phyloP scores from a whole-genome alignment of 192 early-diverging fungal species.

The Martensiomyces pterosporus region DNA sequence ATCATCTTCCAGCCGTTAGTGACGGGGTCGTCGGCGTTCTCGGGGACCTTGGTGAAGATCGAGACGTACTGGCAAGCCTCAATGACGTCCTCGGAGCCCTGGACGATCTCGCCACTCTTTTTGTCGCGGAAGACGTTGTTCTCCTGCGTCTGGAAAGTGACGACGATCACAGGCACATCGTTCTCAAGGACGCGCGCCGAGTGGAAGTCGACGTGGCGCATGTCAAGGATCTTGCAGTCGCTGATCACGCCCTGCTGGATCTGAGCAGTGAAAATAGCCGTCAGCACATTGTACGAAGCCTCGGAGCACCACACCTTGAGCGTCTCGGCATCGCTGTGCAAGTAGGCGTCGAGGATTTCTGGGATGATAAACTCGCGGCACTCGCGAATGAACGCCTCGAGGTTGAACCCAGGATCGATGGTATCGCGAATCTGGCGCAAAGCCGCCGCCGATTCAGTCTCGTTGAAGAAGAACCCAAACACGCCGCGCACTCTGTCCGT shows the following conservation, averaged over 20 bases:
- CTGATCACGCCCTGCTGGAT: slow-evolving; percentile 82
- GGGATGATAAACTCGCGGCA: slow-evolving; percentile 89
- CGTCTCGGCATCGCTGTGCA: slow-evolving; percentile 78
- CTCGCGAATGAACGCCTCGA: slow-evolving; percentile 87
- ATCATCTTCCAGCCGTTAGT: slow-evolving; percentile 93
- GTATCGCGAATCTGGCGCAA: slow-evolving; percentile 70
- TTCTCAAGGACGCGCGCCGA: slow-evolving; percentile 90
- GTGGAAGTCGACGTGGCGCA: slow-evolving; percentile 85
- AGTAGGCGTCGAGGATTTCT: slow-evolving; percentile 92
- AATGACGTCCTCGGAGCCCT: slow-evolving; percentile 86
- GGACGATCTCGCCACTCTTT: slow-evolving; percentile 76
- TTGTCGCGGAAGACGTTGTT: slow-evolving; percentile 88
- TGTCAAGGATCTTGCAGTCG: slow-evolving; percentile 92
- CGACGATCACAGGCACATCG: slow-evolving; percentile 83
- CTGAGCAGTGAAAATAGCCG: slow-evolving; percentile 78
- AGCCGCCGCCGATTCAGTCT: slow-evolving; percentile 91
- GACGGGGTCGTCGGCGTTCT: slow-evolving; percentile 70
- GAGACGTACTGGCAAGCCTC: slow-evolving; percentile 83
- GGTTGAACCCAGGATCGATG: slow-evolving; percentile 82
- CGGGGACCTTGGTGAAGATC: slow-evolving; percentile 86
- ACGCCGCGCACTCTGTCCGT: slow-evolving; percentile 74
- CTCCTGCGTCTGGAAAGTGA: slow-evolving; percentile 92
- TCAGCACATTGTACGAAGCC: slow-evolving; percentile 78
- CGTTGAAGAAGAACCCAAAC: slow-evolving; percentile 80
- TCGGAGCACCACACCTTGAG: slow-evolving; percentile 95